Evolutionary conservation across 345 rosid species (phyloP).

Genomic region (Passiflora organensis): DNA sequence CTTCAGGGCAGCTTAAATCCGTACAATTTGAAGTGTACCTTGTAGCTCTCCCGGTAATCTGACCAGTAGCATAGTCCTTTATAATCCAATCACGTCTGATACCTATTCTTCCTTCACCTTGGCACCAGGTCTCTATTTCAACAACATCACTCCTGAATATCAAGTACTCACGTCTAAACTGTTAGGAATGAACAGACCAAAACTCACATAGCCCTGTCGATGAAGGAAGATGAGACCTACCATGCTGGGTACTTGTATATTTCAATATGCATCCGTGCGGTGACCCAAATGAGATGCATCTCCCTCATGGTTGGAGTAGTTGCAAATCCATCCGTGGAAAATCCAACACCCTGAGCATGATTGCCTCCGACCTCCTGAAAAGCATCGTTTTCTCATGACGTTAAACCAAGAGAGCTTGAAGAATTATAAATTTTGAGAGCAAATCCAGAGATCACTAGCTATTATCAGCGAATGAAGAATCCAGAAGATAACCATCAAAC

Average conservation of each 20-base stretch:
- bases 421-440: not conserved
- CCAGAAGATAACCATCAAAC: not conserved
- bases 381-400: not conserved
- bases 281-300: constrained; percentile 99
- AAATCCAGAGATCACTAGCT: not conserved
- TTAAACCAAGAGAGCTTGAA: too few relatives aligned
- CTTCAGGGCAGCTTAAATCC: too few relatives aligned
- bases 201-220: not conserved
- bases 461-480: not conserved
- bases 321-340: constrained; percentile 88
- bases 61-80: constrained; percentile 54
- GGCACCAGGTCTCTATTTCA: constrained; percentile 97
- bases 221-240: constrained; percentile 29
- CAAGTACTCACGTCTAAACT: constrained; percentile 6
- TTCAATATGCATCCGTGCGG: constrained; percentile 96
- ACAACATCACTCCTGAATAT: constrained; percentile 80
- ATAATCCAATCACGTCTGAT: constrained; percentile 95
- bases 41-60: constrained; percentile 91
- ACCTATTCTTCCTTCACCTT: constrained; percentile 87
- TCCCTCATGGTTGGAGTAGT: constrained; percentile 82
- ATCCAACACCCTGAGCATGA: constrained; percentile 86
- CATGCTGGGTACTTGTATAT: constrained; percentile 90
- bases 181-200: not conserved
- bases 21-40: constrained; percentile 36
- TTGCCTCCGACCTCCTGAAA: constrained; percentile 88